A percentile compares a stretch with the other conserved stretches of the same genome.
Evolutionary conservation across 192 early-diverging fungal genomes (phyloP).

Genomic region (Geranomyces variabilis): DNA sequence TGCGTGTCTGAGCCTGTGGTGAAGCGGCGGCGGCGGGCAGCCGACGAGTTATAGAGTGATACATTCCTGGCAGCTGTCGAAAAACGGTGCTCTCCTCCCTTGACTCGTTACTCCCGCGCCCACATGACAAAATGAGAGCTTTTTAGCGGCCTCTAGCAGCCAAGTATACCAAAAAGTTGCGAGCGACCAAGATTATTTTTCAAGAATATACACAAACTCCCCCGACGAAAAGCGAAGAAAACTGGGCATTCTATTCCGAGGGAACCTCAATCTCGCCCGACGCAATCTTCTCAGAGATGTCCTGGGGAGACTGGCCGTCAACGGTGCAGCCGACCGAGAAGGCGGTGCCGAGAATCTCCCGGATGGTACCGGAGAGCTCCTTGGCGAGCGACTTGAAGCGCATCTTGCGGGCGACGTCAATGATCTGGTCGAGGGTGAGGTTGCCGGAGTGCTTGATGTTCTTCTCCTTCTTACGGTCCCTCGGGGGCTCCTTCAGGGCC

Average conservation of each 20-base stretch:
- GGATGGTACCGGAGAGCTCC: conserved; percentile 92
- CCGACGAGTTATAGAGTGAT: conserved; percentile 1
- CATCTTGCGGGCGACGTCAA: conserved; percentile 96
- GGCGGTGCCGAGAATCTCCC: conserved; percentile 94
- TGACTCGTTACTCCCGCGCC: no score
- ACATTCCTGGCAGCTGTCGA: no score
- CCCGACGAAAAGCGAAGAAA: no score
- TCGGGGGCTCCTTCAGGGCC: conserved; percentile 95
- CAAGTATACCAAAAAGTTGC: no score
- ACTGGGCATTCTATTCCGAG: conserved; percentile 31
- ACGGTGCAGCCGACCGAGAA: conserved; percentile 97
- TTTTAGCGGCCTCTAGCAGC: no score
- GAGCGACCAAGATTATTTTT: no score
- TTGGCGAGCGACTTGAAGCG: conserved; percentile 92
- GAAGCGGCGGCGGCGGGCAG: neutral
- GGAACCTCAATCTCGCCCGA: conserved; percentile 65
- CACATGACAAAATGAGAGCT: no score
- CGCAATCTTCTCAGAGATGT: conserved; percentile 82
- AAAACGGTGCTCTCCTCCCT: no score
- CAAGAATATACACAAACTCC: no score
- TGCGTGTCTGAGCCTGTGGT: conserved; percentile 1
- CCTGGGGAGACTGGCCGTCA: conserved; percentile 91
- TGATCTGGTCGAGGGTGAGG: conserved; percentile 89
- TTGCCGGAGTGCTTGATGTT: conserved; percentile 99
- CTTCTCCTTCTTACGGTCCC: conserved; percentile 99